phyloP scores from a whole-genome alignment of 202 grass and related monocot genomes.

The Panicum hallii region DNA sequence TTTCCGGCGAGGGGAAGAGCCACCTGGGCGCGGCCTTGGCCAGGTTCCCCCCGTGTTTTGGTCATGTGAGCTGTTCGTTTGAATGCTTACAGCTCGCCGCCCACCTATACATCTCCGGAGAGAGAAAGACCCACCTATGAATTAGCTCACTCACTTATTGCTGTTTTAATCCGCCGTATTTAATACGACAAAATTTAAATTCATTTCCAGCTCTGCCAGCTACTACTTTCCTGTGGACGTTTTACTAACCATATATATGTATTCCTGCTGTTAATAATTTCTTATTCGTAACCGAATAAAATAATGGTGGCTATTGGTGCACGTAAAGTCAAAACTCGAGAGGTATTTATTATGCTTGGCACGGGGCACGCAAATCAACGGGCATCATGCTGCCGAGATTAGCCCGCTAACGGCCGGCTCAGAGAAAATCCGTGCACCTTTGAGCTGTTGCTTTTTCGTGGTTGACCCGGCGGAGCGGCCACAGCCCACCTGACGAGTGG shows the following conservation, averaged over 20 bases:
- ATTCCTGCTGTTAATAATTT: background rate
- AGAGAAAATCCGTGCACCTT: slow-evolving; percentile 47
- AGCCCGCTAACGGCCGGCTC: slow-evolving; percentile 23
- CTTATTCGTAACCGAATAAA: background rate
- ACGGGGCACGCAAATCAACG: slow-evolving; percentile 26
- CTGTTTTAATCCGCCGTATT: slow-evolving; percentile 21
- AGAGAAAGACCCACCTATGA: background rate
- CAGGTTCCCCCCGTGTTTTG: slow-evolving; percentile 33
- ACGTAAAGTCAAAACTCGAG: slow-evolving; percentile 34
- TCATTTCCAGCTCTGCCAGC: background rate
- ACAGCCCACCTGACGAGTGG: background rate
- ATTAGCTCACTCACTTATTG: slow-evolving; percentile 1
- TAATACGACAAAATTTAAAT: slow-evolving; percentile 16
- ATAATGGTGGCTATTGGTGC: background rate
- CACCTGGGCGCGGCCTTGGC: slow-evolving; percentile 29
- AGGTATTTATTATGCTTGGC: background rate
- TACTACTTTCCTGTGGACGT: background rate
- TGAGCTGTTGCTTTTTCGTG: slow-evolving; percentile 10
- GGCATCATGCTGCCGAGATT: slow-evolving; percentile 39
- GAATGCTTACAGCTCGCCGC: background rate
- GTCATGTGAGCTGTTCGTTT: background rate
- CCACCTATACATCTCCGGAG: background rate
- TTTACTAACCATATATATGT: background rate
- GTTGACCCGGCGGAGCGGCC: slow-evolving; percentile 14
- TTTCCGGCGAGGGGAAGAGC: background rate